These are phyloP conservation scores for Xylaria sp. DNA, from an alignment of 2,329 filamentous ascomycete species.

Conservation along the genomic window DNA sequence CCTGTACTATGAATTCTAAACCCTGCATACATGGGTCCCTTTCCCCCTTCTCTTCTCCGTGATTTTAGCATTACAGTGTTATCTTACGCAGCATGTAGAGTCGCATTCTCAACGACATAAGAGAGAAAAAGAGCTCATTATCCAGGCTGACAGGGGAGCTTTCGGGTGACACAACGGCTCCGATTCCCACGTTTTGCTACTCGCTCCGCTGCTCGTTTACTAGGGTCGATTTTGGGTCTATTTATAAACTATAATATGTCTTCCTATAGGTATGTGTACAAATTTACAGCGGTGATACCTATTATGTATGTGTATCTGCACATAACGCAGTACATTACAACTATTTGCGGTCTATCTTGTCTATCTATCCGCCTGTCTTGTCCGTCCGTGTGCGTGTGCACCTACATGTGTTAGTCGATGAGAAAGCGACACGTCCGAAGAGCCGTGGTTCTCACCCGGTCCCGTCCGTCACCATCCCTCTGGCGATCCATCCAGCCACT, in stretches of 20 bases:
- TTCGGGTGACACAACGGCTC: constrained; percentile 29
- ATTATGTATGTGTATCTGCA: neutral
- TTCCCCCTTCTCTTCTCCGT: neutral
- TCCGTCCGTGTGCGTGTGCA: constrained; percentile 1
- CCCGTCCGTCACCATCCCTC: constrained; percentile 13
- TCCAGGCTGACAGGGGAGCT: constrained; percentile 26
- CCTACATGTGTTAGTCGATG: neutral
- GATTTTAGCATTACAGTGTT: neutral
- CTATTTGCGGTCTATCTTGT: neutral
- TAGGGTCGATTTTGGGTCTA: constrained; percentile 9
- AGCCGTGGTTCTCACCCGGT: constrained; percentile 1
- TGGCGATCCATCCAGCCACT: constrained; percentile 11
- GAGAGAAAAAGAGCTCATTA: neutral
- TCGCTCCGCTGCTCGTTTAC: constrained; percentile 23
- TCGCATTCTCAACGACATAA: neutral
- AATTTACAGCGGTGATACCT: neutral
- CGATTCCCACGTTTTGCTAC: constrained; percentile 34
- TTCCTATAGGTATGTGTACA: neutral
- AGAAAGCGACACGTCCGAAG: constrained; percentile 20
- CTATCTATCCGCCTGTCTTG: too few relatives aligned
- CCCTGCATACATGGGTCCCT: constrained; percentile 7
- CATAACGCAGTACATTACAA: too few relatives aligned
- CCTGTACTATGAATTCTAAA: constrained; percentile 8
- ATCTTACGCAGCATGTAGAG: neutral
- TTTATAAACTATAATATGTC: constrained; percentile 15